Evolutionary conservation across 352 stramenopile species (phyloP), one percentile per base, ranked within the genome.

Genomic region (Peronospora farinosa): DNA sequence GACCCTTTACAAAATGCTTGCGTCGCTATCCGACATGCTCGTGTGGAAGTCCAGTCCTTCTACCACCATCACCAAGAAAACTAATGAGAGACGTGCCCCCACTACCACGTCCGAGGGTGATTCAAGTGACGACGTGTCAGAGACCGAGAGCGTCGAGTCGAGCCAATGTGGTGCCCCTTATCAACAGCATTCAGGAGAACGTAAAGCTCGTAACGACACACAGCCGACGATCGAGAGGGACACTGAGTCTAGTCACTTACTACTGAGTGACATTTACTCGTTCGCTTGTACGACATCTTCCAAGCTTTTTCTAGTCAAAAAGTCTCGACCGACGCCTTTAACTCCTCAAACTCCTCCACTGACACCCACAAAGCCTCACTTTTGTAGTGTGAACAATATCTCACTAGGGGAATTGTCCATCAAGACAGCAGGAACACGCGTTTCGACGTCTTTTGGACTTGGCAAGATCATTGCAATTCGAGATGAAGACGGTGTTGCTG

Each of bases 391-490:
- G 10, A 71, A 76, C 50, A 60, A 68, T 13, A 52, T 78, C 31
- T 71, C 57, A 15, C 70, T 77, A 39, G 67, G 49, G 39, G 70
- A 84, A 10, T 59, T 83, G 23, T 42, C 50, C 16, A 54, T 53
- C 25, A 73, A 78, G 31, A 40, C 55, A 10, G 49, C 63, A 0
- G 75, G 73, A 12, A 70, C 67, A 19, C 63, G 67, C 46, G 72
- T 89, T 25, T 79, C 63, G 13, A 89, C 78, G 30, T 59, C 60
- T 28, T 89, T 84, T 45, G 78, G 78, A 0, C 74, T 89, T 7
- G 78, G 78, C 16, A 74, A 65, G n/a, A 63, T 89, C 36, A 15
- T 72, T n/a, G 66, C 63, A 2, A 66, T 79, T 11, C 65, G 78
- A 35, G 50, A 66, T 13, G 58, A 73, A 7, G 73, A 88, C 40